phyloP scores from a whole-genome alignment of 75 land plant species.

The Azolla pinnata region DNA sequence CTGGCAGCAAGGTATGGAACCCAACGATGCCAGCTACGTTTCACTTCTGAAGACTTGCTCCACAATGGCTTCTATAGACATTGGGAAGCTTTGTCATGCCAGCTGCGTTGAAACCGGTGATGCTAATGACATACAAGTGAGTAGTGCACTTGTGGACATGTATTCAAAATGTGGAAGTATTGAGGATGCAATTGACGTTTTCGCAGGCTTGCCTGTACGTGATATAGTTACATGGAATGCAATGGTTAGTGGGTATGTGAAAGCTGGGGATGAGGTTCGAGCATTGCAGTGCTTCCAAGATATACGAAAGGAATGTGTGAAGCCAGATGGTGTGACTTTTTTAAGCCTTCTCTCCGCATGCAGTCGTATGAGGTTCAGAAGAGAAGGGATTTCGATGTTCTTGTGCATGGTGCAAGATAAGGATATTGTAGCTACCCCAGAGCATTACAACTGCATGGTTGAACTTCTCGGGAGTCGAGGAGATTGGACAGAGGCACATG shows the following conservation, averaged over 20 bases:
- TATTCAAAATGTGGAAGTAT: conserved; percentile 36
- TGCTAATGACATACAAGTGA: conserved; percentile 8
- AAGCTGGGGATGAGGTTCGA: conserved; percentile 15
- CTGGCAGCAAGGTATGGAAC: conserved; percentile 7
- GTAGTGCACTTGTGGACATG: conserved; percentile 28
- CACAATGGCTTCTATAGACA: conserved; percentile 8
- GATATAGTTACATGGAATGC: conserved; percentile 30
- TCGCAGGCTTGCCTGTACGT: conserved; percentile 10
- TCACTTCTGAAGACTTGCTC: conserved; percentile 14
- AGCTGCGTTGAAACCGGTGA: conserved; percentile 9
- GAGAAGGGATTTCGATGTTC: conserved; percentile 22
- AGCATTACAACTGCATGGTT: conserved; percentile 32
- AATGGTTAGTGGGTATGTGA: conserved; percentile 29
- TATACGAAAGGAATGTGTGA: conserved; percentile 17
- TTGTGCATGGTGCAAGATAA: conserved; percentile 11
- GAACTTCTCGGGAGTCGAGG: conserved; percentile 44
- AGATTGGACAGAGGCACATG: conserved; percentile 43
- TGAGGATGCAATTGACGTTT: conserved; percentile 13
- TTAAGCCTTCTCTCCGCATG: conserved; percentile 25
- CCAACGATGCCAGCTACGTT: conserved; percentile 15
- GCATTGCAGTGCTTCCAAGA: conserved; percentile 10
- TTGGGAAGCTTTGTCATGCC: conserved; percentile 19
- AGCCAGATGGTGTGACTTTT: conserved; percentile 31
- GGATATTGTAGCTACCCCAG: conserved; percentile 7
- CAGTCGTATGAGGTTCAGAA: conserved; percentile 34